Evolutionary conservation across 2,329 filamentous ascomycete species (phyloP).

Genomic region (Mycosphaerella sp.): DNA sequence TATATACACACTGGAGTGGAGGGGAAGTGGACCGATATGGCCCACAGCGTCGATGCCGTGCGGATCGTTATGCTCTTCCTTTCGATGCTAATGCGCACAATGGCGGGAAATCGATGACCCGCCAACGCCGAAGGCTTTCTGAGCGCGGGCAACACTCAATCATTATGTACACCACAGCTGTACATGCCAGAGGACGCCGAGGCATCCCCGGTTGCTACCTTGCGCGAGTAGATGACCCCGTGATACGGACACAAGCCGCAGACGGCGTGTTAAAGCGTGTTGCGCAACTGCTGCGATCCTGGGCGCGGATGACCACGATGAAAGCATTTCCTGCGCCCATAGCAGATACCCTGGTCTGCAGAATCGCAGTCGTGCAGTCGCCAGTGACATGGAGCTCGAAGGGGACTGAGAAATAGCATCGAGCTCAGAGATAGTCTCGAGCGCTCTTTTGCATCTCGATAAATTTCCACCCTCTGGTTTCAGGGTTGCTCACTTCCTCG

Average conservation of each 20-base stretch:
- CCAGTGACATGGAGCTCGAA: too few species aligned
- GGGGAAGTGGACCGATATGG: constrained; percentile 7
- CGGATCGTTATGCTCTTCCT: background rate
- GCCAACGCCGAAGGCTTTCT: constrained; percentile 2
- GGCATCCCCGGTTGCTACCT: background rate
- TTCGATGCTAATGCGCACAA: background rate
- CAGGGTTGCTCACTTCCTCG: constrained; percentile 93
- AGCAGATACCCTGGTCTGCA: too few species aligned
- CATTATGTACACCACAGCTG: background rate
- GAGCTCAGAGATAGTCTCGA: constrained; percentile 69
- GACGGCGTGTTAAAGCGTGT: too few species aligned
- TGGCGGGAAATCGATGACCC: background rate
- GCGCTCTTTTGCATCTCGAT: constrained; percentile 99
- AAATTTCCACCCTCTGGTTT: constrained; percentile 92
- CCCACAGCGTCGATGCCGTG: background rate
- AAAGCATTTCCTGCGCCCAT: too few species aligned
- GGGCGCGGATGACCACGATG: too few species aligned
- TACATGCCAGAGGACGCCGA: background rate
- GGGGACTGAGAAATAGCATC: too few species aligned
- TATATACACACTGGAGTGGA: constrained; percentile 19
- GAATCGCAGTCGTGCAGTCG: too few species aligned
- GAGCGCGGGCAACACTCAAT: constrained; percentile 2
- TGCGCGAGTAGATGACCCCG: too few species aligned
- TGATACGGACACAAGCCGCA: too few species aligned
- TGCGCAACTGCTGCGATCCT: too few species aligned